Evolutionary conservation across 805 yeast genomes (phyloP).

Genomic region (Candida yuanshanica): DNA sequence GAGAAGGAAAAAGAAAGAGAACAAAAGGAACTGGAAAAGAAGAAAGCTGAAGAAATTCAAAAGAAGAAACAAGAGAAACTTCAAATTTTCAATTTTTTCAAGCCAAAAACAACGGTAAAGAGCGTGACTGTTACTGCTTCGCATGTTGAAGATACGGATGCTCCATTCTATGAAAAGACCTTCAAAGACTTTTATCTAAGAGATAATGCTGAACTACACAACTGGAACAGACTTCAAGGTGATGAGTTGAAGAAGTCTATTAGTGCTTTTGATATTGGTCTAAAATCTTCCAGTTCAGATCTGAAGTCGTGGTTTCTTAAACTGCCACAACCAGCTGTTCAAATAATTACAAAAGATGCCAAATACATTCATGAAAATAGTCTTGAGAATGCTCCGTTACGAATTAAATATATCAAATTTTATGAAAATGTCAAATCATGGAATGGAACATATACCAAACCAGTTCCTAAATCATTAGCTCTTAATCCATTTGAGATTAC

Average conservation of each 20-base stretch:
- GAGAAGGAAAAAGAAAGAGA: slow-evolving; percentile 25
- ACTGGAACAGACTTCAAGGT: slow-evolving; percentile 3
- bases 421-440: slow-evolving; percentile 51
- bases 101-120: slow-evolving; percentile 21
- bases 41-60: slow-evolving; percentile 31
- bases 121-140: slow-evolving; percentile 6
- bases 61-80: slow-evolving; percentile 26
- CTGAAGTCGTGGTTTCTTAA: slow-evolving; percentile 9
- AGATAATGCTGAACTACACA: slow-evolving; percentile 26
- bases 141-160: slow-evolving; percentile 1
- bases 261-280: slow-evolving; percentile 7
- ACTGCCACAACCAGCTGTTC: neutral
- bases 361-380: slow-evolving; percentile 28
- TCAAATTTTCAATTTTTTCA: slow-evolving; percentile 27
- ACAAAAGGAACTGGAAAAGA: slow-evolving; percentile 32
- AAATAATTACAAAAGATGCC: slow-evolving; percentile 16
- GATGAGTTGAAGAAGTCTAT: slow-evolving; percentile 2
- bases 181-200: slow-evolving; percentile 34
- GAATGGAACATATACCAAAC: slow-evolving; percentile 45
- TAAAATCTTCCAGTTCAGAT: slow-evolving; percentile 3
- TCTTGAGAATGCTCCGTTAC: slow-evolving; percentile 27
- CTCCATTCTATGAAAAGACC: slow-evolving; percentile 27
- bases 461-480: slow-evolving; percentile 27
- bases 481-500: slow-evolving; percentile 35
- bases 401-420: slow-evolving; percentile 34